Evolutionary conservation across 441 rosid genomes (phyloP).

Genomic region (Arabidopsis lyrata): DNA sequence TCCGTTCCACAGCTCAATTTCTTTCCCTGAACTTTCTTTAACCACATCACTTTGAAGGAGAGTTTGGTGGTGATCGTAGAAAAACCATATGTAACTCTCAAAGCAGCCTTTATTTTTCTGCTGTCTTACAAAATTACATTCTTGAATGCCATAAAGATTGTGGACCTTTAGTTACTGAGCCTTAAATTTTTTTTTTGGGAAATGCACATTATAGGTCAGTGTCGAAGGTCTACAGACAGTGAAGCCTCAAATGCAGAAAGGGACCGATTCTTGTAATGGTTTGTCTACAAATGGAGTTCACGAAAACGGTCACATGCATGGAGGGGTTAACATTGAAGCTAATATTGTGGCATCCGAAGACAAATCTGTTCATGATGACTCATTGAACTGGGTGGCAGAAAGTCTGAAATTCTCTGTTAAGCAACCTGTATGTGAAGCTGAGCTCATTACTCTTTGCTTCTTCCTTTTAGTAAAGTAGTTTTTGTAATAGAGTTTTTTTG

Average conservation of each 20-base stretch:
- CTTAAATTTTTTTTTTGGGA: conserved; percentile 14
- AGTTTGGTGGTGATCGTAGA: conserved; percentile 20
- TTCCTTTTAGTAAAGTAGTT: not conserved
- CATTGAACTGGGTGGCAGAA: conserved; percentile 73
- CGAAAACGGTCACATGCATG: conserved; percentile 55
- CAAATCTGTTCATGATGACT: conserved; percentile 55
- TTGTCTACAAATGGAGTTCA: conserved; percentile 62
- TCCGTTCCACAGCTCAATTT: conserved; percentile 6
- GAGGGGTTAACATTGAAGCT: conserved; percentile 84
- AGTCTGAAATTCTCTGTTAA: conserved; percentile 86
- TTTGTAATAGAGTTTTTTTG: not conserved
- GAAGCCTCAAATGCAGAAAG: conserved; percentile 71
- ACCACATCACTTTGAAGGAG: conserved; percentile 3
- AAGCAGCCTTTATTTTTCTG: conserved; percentile 20
- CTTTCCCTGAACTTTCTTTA: conserved; percentile 21
- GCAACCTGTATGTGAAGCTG: conserved; percentile 70
- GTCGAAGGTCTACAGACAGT: conserved; percentile 82
- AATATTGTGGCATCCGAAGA: conserved; percentile 65
- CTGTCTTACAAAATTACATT: conserved; percentile 10
- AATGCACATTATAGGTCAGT: conserved; percentile 63
- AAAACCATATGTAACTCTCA: not conserved
- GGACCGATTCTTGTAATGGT: conserved; percentile 37
- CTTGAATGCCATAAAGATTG: conserved; percentile 18
- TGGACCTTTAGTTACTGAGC: conserved; percentile 29
- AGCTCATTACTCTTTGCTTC: conserved; percentile 26